Evolutionary conservation across 2,329 filamentous ascomycete species (phyloP).

Genomic region (Fusarium palustre): DNA sequence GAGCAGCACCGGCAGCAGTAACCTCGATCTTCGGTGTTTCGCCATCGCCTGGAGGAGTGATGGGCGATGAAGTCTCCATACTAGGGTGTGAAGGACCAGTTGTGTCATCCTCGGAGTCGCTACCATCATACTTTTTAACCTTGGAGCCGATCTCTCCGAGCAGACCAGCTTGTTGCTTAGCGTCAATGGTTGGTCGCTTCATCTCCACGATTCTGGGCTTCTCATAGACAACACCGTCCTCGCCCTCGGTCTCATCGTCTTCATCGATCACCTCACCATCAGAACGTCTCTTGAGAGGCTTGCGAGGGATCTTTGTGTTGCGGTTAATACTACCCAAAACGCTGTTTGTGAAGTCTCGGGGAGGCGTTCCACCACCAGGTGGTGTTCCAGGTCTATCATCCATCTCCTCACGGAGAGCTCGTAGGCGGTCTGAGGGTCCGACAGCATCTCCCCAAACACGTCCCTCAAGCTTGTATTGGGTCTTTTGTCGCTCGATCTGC

Average conservation of each 20-base stretch:
- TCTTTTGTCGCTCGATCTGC: conserved; percentile 96
- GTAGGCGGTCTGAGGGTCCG: conserved; percentile 89
- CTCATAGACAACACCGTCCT: conserved; percentile 71
- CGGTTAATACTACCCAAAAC: conserved; percentile 79
- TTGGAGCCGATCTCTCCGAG: conserved; percentile 79
- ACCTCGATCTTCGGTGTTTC: conserved; percentile 72
- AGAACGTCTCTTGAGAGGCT: conserved; percentile 59
- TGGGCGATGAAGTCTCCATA: conserved; percentile 76
- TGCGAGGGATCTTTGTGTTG: conserved; percentile 66
- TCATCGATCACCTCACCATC: conserved; percentile 62
- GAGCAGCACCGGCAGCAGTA: conserved; percentile 55
- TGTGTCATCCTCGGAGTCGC: conserved; percentile 78
- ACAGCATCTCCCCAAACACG: conserved; percentile 85
- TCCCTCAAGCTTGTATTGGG: conserved; percentile 95
- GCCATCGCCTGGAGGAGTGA: conserved; percentile 72
- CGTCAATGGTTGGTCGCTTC: conserved; percentile 74
- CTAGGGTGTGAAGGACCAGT: conserved; percentile 82
- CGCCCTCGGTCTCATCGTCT: conserved; percentile 62
- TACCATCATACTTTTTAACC: conserved; percentile 77
- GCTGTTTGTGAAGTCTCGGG: conserved; percentile 75
- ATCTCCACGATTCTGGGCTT: conserved; percentile 84
- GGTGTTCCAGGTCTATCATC: conserved; percentile 69
- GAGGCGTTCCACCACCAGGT: conserved; percentile 64
- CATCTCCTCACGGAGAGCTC: conserved; percentile 95
- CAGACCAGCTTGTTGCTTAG: conserved; percentile 74